A percentile compares a stretch with the other conserved stretches of the same genome.
These are phyloP conservation scores for Globisporangium carolinianum DNA, from an alignment of 352 stramenopile genomes.

Conservation along the genomic window DNA sequence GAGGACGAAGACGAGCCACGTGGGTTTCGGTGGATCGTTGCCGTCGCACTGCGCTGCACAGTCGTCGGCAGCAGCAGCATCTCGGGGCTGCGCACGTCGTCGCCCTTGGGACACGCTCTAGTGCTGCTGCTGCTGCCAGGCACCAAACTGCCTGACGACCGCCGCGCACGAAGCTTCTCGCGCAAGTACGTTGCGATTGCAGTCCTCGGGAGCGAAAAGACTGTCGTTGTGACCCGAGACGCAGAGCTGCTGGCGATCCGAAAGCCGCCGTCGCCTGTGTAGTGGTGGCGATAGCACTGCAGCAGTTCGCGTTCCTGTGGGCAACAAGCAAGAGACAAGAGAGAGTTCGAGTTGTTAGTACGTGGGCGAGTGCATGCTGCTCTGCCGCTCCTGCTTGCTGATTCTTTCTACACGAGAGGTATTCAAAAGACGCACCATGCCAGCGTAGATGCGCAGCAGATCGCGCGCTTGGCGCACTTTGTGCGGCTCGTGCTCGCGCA, in stretches of 20 bases:
- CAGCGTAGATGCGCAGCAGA: constrained; percentile 40
- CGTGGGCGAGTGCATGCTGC: too few relatives aligned
- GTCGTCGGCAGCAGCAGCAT: constrained; percentile 11
- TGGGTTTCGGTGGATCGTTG: not conserved
- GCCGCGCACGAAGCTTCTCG: constrained; percentile 37
- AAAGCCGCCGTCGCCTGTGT: constrained; percentile 39
- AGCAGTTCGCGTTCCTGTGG: constrained; percentile 45
- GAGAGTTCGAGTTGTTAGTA: too few relatives aligned
- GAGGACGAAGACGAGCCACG: not conserved
- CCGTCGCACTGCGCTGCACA: not conserved
- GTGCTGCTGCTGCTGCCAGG: not conserved
- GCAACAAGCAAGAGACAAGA: not conserved
- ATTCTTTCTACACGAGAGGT: not conserved
- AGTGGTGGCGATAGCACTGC: constrained; percentile 63
- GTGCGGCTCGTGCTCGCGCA: constrained; percentile 40
- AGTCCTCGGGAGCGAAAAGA: constrained; percentile 44
- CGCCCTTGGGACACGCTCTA: constrained; percentile 21
- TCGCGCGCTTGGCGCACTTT: constrained; percentile 26
- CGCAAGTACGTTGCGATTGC: constrained; percentile 52
- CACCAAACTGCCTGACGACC: not conserved
- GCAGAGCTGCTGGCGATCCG: constrained; percentile 15
- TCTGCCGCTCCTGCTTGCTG: too few relatives aligned
- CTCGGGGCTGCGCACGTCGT: constrained; percentile 38
- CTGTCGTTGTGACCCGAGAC: constrained; percentile 11
- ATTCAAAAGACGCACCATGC: constrained; percentile 22